Conservation (phyloP, 163 green algal genomes). For the Scenedesmus sp. region DNA sequence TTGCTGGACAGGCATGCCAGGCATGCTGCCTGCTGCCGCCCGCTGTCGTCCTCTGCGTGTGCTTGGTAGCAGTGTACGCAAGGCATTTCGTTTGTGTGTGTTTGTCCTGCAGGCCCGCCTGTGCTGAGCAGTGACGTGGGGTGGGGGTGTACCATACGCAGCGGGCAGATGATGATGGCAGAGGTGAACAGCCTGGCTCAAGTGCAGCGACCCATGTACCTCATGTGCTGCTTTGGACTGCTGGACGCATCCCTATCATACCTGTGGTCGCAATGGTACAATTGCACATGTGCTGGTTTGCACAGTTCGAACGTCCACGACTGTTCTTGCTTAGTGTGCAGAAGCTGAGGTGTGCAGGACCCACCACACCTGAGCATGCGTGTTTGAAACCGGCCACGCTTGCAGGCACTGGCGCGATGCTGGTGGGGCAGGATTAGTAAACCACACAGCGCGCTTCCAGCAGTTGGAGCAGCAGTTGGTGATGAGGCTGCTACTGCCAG, state of each 20-base stretch:
- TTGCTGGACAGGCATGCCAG: too few relatives aligned
- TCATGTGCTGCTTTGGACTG: not conserved
- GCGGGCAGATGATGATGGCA: conserved; percentile 95
- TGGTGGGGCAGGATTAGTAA: conserved; percentile 39
- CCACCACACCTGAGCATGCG: too few relatives aligned
- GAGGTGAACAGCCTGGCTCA: conserved; percentile 73
- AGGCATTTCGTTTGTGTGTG: too few relatives aligned
- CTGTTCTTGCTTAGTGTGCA: too few relatives aligned
- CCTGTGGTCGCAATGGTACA: not conserved
- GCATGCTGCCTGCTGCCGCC: too few relatives aligned
- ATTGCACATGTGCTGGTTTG: not conserved
- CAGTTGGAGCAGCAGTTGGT: not conserved
- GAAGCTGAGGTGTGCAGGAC: too few relatives aligned
- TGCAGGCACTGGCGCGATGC: conserved; percentile 38
- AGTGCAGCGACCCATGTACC: not conserved
- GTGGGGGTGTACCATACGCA: conserved; percentile 97
- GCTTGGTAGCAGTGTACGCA: too few relatives aligned
- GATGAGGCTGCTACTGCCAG: not conserved
- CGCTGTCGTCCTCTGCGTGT: not conserved
- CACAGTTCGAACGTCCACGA: too few relatives aligned
- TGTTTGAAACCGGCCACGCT: too few relatives aligned
- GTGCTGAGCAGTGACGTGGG: conserved; percentile 87
- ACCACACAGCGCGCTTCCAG: not conserved
- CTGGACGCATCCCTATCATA: not conserved
- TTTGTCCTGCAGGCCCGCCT: conserved; percentile 7